Base-by-base conservation (phyloP, 768 basidiomycete genomes). In the Termitomyces titanicus region DNA sequence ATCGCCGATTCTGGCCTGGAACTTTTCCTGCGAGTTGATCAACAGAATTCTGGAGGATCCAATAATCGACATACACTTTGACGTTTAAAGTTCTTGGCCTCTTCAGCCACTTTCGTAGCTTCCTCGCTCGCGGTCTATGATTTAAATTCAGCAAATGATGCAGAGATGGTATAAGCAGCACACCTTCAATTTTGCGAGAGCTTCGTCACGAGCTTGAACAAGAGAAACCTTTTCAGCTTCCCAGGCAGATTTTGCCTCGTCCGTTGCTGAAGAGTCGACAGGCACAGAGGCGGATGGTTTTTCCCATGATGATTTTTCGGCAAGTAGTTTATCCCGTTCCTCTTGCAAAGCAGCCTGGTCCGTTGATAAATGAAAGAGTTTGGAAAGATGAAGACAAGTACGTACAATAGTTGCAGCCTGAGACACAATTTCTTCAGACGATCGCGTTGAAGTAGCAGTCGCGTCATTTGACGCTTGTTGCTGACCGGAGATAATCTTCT, bases 151-250 rank as follows among this genome's bases (percentile, higher is more conserved):
- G 37, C 35, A 40, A 51, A 31, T 61, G 63, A 5, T 20, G 9
- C 38, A 55, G 25, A 50, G 24, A 34, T 15, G 48, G 5, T 8
- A 20, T 27, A 22, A 35, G 44, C 47, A 3, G 34, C 37, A 24
- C 66, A 86, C 89, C 72, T 83, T 82, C n/a, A 79, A 68, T 51
- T 82, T 80, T 11, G 79, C 72, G 6, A 80, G 56, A 3, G 84
- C 84, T n/a, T 85, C 82, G 54, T 80, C 85, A 7, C 83, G 82
- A 25, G 76, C 74, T 60, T 82, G 81, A 34, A 76, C 53, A 0
- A 92, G 72, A 51, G 81, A 78, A 0, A 70, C 74, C 61, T 84
- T 89, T 64, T 89, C 86, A 1, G 72, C 63, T 53, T 88, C 85
- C 80, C 82, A 82, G 17, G 68, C 67, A 13, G 61, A 57, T 50